Evolutionary conservation across 1,284 basidiomycete genomes (phyloP).

Genomic region (Macrocystidia cucumis): DNA sequence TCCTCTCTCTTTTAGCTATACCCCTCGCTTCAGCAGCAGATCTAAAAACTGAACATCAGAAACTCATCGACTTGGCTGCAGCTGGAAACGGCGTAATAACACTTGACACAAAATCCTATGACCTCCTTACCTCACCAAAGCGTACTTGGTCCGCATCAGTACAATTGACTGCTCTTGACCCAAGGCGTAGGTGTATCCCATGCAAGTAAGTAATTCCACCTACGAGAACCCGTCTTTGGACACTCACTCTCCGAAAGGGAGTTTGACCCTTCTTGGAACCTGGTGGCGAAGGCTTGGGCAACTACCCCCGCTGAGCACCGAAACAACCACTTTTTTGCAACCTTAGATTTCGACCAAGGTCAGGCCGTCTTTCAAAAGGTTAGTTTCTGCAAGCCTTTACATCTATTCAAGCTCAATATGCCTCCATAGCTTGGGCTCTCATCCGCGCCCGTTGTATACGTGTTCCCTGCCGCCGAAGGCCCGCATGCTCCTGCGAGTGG

Average conservation of each 20-base stretch:
- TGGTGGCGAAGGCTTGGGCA: constrained; percentile 78
- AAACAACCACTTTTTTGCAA: constrained; percentile 84
- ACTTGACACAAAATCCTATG: constrained; percentile 69
- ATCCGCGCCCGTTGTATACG: constrained; percentile 81
- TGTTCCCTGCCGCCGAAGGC: constrained; percentile 70
- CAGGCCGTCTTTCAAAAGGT: constrained; percentile 77
- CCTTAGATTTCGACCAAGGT: constrained; percentile 80
- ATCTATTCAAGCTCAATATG: not conserved
- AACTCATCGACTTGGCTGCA: constrained; percentile 59
- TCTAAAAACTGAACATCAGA: constrained; percentile 29
- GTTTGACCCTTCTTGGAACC: constrained; percentile 76
- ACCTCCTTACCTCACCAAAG: constrained; percentile 64
- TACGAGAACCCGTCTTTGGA: not conserved
- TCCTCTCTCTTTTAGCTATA: constrained; percentile 38
- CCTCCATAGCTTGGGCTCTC: constrained; percentile 44
- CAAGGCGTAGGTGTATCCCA: constrained; percentile 71
- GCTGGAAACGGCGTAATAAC: constrained; percentile 73
- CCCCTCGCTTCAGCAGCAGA: constrained; percentile 37
- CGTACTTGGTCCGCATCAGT: constrained; percentile 82
- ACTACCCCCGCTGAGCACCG: constrained; percentile 50
- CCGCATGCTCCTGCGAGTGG: constrained; percentile 47
- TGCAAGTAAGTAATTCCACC: constrained; percentile 50
- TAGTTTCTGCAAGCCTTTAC: constrained; percentile 9
- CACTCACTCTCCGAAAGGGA: constrained; percentile 39
- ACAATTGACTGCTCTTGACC: constrained; percentile 80